phyloP scores from a whole-genome alignment of 2,329 filamentous ascomycete species.

The Anisogramma anomala region DNA sequence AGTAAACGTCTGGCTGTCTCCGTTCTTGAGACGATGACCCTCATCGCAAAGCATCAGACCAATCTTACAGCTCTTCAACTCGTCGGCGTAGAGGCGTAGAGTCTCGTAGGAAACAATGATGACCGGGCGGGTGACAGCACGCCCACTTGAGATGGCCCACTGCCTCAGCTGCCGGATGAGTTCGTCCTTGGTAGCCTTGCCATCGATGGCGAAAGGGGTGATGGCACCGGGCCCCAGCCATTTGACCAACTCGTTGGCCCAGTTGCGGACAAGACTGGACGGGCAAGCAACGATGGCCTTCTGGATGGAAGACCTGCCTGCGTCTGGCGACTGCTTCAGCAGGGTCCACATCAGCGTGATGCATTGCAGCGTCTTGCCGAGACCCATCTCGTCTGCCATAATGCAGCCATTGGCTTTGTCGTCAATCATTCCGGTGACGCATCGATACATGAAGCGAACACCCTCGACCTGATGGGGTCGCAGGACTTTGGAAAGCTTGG shows the following conservation, averaged over 20 bases:
- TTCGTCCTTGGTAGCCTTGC: slow-evolving; percentile 91
- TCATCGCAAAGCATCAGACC: slow-evolving; percentile 92
- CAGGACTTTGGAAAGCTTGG: slow-evolving; percentile 74
- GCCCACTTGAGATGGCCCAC: slow-evolving; percentile 88
- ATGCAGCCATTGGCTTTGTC: slow-evolving; percentile 92
- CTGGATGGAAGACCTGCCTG: slow-evolving; percentile 86
- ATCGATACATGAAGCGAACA: slow-evolving; percentile 93
- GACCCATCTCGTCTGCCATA: slow-evolving; percentile 98
- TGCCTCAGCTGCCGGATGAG: slow-evolving; percentile 81
- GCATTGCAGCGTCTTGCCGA: slow-evolving; percentile 95
- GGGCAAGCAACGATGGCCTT: slow-evolving; percentile 96
- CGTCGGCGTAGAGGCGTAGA: slow-evolving; percentile 77
- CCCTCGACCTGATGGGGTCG: slow-evolving; percentile 96
- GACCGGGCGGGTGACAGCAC: slow-evolving; percentile 78
- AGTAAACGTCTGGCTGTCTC: slow-evolving; percentile 88
- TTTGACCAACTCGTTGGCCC: slow-evolving; percentile 94
- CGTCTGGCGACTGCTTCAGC: slow-evolving; percentile 87
- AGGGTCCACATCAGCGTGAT: slow-evolving; percentile 95
- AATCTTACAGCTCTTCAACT: slow-evolving; percentile 80
- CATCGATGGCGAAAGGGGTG: slow-evolving; percentile 89
- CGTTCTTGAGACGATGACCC: slow-evolving; percentile 92
- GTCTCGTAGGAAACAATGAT: slow-evolving; percentile 98
- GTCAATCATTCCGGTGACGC: slow-evolving; percentile 91
- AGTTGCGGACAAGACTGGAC: slow-evolving; percentile 91
- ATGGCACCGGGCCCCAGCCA: slow-evolving; percentile 91